A percentile compares a stretch with the other conserved stretches of the same genome.
These are phyloP conservation scores for Ophiocordyceps sinensis DNA, from an alignment of 2,329 filamentous ascomycete species.

Conservation along the genomic window DNA sequence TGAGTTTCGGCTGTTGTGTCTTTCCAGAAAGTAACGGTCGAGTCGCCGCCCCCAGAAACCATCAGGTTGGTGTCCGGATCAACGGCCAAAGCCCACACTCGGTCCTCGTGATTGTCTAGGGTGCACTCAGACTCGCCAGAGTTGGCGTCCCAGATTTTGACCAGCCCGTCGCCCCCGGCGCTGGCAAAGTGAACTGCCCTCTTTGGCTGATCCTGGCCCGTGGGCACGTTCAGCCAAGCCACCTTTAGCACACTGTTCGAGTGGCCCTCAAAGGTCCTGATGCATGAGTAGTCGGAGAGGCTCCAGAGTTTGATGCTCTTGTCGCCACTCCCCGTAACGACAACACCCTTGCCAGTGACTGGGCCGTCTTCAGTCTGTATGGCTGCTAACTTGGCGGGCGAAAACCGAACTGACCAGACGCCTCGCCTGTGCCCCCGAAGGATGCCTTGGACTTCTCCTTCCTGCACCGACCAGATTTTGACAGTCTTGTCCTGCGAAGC, in stretches of 20 bases:
- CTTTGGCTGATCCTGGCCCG: slow-evolving; percentile 35
- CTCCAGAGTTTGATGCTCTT: slow-evolving; percentile 96
- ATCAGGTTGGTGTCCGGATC: slow-evolving; percentile 56
- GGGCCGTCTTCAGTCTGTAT: slow-evolving; percentile 59
- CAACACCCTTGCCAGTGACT: slow-evolving; percentile 63
- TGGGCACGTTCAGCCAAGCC: slow-evolving; percentile 57
- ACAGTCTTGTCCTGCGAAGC: slow-evolving; percentile 94
- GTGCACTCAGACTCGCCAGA: slow-evolving; percentile 77
- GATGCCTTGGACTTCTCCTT: slow-evolving; percentile 83
- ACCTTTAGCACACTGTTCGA: slow-evolving; percentile 93
- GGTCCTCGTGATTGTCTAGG: slow-evolving; percentile 90
- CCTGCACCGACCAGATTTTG: slow-evolving; percentile 87
- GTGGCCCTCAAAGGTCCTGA: slow-evolving; percentile 91
- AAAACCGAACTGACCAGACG: slow-evolving; percentile 91
- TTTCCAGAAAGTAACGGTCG: slow-evolving; percentile 87
- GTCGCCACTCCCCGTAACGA: slow-evolving; percentile 86
- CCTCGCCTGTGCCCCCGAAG: slow-evolving; percentile 85
- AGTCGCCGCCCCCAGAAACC: slow-evolving; percentile 83
- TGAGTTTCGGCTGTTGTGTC: slow-evolving; percentile 78
- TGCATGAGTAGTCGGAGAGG: slow-evolving; percentile 77
- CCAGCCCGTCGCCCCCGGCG: slow-evolving; percentile 83
- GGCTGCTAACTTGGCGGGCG: slow-evolving; percentile 60
- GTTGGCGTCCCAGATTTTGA: slow-evolving; percentile 90
- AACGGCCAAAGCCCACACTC: slow-evolving; percentile 79
- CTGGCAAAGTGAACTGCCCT: slow-evolving; percentile 62